Conservation (phyloP, 352 stramenopile species). For the Phytophthora parvispora region DNA sequence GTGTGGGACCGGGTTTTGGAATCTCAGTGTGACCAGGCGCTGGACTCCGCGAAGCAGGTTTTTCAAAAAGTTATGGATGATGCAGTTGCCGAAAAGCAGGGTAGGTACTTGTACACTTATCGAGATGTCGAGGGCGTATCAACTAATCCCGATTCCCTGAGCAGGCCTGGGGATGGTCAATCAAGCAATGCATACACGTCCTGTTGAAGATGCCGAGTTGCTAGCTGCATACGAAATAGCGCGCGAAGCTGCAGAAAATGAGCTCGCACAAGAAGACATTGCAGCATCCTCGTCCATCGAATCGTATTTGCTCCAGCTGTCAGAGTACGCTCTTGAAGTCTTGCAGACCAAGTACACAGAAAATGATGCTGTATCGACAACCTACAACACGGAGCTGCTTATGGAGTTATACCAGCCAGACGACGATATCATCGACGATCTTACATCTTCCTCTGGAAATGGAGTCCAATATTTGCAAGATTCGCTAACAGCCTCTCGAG, state of each 20-base stretch:
- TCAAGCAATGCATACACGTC: constrained; percentile 17
- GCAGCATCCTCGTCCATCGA: constrained; percentile 48
- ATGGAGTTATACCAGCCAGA: constrained; percentile 46
- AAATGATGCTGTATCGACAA: constrained; percentile 46
- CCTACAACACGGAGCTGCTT: constrained; percentile 61
- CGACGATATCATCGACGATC: constrained; percentile 17
- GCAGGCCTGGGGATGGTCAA: constrained; percentile 47
- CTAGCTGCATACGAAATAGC: constrained; percentile 47
- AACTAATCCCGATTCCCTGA: constrained; percentile 14
- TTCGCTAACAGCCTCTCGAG: constrained; percentile 42
- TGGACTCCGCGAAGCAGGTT: constrained; percentile 61
- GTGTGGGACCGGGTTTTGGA: constrained; percentile 88
- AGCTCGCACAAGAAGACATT: constrained; percentile 55
- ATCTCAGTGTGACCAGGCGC: constrained; percentile 68
- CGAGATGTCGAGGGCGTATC: neutral
- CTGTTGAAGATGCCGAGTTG: constrained; percentile 54
- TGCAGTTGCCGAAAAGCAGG: constrained; percentile 34
- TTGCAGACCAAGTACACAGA: constrained; percentile 40
- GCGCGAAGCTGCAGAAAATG: constrained; percentile 31
- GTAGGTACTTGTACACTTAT: constrained; percentile 35
- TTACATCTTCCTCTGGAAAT: constrained; percentile 24
- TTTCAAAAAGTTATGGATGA: constrained; percentile 53
- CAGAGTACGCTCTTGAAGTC: constrained; percentile 54
- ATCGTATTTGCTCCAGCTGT: constrained; percentile 55
- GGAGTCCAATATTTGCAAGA: constrained; percentile 48